phyloP scores from a whole-genome alignment of 2,329 filamentous ascomycete species.

The Sarocladium brachiariae region DNA sequence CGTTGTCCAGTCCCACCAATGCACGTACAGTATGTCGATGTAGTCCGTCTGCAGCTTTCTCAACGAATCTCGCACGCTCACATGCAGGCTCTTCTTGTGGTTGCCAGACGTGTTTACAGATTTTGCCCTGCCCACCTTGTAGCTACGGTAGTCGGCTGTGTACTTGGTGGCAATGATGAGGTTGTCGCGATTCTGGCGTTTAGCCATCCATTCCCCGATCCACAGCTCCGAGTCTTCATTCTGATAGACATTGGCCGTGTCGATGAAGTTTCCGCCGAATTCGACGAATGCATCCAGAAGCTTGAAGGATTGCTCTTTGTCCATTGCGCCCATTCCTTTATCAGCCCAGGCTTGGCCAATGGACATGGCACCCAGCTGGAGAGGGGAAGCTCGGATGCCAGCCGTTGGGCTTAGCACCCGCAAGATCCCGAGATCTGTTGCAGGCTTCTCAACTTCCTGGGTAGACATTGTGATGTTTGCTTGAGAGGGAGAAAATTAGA shows the following conservation, averaged over 20 bases:
- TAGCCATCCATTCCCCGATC: conserved; percentile 43
- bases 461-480: neutral
- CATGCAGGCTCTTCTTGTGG: conserved; percentile 26
- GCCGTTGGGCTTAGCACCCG: conserved; percentile 15
- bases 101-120: conserved; percentile 33
- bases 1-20: conserved; percentile 21
- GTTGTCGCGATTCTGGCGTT: conserved; percentile 35
- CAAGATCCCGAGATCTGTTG: neutral
- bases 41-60: conserved; percentile 30
- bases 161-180: conserved; percentile 43
- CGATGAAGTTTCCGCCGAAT: conserved; percentile 55
- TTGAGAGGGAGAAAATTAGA: neutral
- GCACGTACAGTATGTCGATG: conserved; percentile 24
- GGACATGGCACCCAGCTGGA: conserved; percentile 38
- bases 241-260: conserved; percentile 46
- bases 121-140: conserved; percentile 23
- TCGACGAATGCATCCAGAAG: conserved; percentile 48
- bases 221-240: conserved; percentile 41
- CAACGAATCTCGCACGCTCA: conserved; percentile 31
- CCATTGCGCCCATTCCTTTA: conserved; percentile 38
- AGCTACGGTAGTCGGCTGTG: conserved; percentile 30
- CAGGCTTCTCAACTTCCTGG: neutral
- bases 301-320: conserved; percentile 45
- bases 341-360: conserved; percentile 34
- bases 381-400: conserved; percentile 38